A percentile compares a stretch with the other conserved stretches of the same genome.
Conservation (phyloP, 495 filamentous ascomycete species). For the Aspergillus indologenus region DNA sequence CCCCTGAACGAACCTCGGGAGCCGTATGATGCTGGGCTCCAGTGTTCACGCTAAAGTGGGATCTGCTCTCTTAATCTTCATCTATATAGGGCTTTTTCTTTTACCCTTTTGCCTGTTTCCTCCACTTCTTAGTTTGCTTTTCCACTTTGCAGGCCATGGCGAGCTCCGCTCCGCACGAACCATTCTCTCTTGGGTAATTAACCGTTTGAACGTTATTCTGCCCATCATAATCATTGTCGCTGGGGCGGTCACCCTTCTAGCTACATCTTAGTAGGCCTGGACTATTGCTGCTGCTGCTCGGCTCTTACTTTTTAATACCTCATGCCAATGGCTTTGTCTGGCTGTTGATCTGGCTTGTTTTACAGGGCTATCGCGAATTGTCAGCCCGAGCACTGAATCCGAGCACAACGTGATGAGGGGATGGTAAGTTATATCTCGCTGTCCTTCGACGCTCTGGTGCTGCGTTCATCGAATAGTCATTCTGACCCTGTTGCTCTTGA, state of each 20-base stretch:
- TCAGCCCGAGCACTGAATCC: slow-evolving; percentile 14
- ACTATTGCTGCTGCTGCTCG: slow-evolving; percentile 7
- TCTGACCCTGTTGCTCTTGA: slow-evolving; percentile 7
- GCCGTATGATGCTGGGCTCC: slow-evolving; percentile 5
- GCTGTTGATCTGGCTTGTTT: slow-evolving; percentile 16
- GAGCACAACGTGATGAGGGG: slow-evolving; percentile 43
- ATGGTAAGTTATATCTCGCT: slow-evolving; percentile 34
- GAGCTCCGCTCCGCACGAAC: slow-evolving; percentile 25
- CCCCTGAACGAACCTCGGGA: slow-evolving; percentile 6
- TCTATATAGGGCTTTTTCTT: slow-evolving; percentile 10
- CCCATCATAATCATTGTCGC: slow-evolving; percentile 21
- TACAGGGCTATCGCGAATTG: slow-evolving; percentile 24
- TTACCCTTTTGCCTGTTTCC: slow-evolving; percentile 11
- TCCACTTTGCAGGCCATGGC: slow-evolving; percentile 4
- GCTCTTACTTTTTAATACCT: slow-evolving; percentile 10
- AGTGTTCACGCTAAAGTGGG: slow-evolving; percentile 9
- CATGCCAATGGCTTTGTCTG: slow-evolving; percentile 6
- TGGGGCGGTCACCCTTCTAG: slow-evolving; percentile 12
- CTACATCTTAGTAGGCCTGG: slow-evolving; percentile 15
- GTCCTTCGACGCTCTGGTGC: not conserved
- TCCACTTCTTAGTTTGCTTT: slow-evolving; percentile 6
- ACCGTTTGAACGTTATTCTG: slow-evolving; percentile 19
- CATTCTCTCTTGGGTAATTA: slow-evolving; percentile 16
- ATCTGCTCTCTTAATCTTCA: slow-evolving; percentile 14
- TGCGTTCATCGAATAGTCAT: not conserved